Conservation (phyloP, 2,329 filamentous ascomycete genomes). For the Drechslerella stenobrocha region DNA sequence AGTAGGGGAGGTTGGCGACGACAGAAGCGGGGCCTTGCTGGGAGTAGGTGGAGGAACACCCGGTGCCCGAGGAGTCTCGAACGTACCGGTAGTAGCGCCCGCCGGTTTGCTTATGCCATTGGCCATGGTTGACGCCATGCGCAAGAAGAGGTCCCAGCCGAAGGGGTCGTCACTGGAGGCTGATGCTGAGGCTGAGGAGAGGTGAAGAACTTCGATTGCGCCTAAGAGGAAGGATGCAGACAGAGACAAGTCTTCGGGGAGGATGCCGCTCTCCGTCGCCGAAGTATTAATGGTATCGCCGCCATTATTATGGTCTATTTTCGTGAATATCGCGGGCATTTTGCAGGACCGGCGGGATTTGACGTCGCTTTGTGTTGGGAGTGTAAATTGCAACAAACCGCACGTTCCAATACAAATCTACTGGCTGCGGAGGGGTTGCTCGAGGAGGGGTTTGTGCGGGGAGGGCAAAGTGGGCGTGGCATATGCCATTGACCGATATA, state of each 20-base stretch:
- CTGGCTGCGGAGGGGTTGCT: neutral
- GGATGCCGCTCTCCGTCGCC: neutral
- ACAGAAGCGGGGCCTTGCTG: constrained; percentile 38
- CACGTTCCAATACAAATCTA: neutral
- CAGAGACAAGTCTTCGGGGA: constrained; percentile 7
- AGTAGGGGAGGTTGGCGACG: constrained; percentile 29
- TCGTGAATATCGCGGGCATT: constrained; percentile 5
- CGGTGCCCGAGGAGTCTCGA: neutral
- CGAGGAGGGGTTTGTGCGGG: neutral
- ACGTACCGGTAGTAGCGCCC: neutral
- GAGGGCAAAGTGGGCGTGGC: no score
- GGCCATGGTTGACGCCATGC: constrained; percentile 2
- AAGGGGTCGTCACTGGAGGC: neutral
- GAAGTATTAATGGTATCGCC: neutral
- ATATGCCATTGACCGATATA: neutral
- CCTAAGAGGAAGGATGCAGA: constrained; percentile 11
- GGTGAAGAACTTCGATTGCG: constrained; percentile 9
- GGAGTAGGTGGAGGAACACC: constrained; percentile 28
- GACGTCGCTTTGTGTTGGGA: neutral
- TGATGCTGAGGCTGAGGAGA: neutral
- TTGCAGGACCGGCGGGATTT: neutral
- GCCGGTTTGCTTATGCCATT: constrained; percentile 17
- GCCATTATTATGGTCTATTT: constrained; percentile 3
- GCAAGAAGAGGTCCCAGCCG: neutral
- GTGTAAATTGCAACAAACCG: neutral